Evolutionary conservation across 2,329 filamentous ascomycete genomes (phyloP), one percentile per base, ranked within the genome.

Genomic region (Penicillium decumbens): DNA sequence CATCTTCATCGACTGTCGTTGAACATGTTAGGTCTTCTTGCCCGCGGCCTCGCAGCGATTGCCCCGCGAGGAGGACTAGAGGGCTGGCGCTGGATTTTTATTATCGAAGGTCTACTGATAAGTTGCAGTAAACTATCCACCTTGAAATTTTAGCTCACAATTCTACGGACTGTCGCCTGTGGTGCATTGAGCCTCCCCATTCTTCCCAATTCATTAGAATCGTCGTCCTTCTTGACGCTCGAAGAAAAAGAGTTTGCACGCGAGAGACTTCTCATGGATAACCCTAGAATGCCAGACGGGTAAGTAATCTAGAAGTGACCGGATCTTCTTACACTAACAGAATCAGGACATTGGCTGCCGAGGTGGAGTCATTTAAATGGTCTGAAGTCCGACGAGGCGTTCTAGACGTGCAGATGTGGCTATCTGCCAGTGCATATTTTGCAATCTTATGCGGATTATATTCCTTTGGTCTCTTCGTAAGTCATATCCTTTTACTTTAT

Each of bases 11-110:
- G 15, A 7, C 2, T n/a, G n/a, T 32, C 6, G 24, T 37, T 53
- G 15, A 55, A n/a, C 4, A 24, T 12, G 18, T 7, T 51, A 66
- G 75, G 80, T 5, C 72, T 86, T 0, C 71, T 85, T 6, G 83
- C 83, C 6, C 75, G 81, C 8, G 83, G 81, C 0, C 69, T 86
- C 5, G 77, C 79, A 0, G 75, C 78, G n/a, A 84, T 86, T 49
- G 80, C 77, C 0, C 74, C 75, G 0, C 65, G 72, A 3, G 80
- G 78, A 13, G 77, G 77, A 0, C 67, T 82, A 3, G 76, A 75
- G 51, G 76, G 75, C 3, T 85, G 81, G 81, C 72, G 80, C 27
- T 84, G 80, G 80, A 83, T 84, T 13, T 80, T 84, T 49, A 77
- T 83, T 41, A 74, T 83, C 6, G 82, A 84, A 58, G 81, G 82